Evolutionary conservation across 306 rosid species (phyloP).

Genomic region (Pyrus bretschneideri): DNA sequence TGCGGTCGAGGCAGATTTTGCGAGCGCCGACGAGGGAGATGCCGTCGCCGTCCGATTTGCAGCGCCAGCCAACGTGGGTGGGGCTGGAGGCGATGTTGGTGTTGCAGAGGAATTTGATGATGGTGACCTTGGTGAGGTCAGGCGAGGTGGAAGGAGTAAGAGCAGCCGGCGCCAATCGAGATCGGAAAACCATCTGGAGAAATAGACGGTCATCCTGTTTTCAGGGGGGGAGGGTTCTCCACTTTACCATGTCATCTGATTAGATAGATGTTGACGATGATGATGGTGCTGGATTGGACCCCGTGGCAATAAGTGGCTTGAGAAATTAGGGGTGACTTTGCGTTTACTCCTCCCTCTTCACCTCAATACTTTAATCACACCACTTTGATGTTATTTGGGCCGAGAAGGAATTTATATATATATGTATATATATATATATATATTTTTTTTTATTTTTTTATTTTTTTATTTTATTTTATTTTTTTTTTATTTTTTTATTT

Average conservation of each 20-base stretch:
- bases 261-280: too few relatives aligned
- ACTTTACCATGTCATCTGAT: not conserved
- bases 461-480: too few relatives aligned
- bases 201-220: constrained; percentile 8
- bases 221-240: constrained; percentile 8
- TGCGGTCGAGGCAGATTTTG: too few relatives aligned
- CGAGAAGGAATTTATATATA: too few relatives aligned
- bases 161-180: constrained; percentile 44
- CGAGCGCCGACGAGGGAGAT: constrained; percentile 58
- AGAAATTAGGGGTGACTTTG: not conserved
- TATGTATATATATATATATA: too few relatives aligned
- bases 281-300: not conserved
- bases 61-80: constrained; percentile 70
- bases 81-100: constrained; percentile 58
- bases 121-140: too few relatives aligned
- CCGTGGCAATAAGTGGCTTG: not conserved
- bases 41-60: constrained; percentile 86
- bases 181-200: constrained; percentile 26
- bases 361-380: too few relatives aligned
- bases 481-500: too few relatives aligned
- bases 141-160: constrained; percentile 34
- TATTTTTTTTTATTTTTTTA: too few relatives aligned
- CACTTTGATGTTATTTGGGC: too few relatives aligned
- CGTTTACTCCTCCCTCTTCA: not conserved
- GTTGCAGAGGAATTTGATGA: too few relatives aligned